Conservation (phyloP, 164 flowering plant species). For the Pachysandra terminalis region DNA sequence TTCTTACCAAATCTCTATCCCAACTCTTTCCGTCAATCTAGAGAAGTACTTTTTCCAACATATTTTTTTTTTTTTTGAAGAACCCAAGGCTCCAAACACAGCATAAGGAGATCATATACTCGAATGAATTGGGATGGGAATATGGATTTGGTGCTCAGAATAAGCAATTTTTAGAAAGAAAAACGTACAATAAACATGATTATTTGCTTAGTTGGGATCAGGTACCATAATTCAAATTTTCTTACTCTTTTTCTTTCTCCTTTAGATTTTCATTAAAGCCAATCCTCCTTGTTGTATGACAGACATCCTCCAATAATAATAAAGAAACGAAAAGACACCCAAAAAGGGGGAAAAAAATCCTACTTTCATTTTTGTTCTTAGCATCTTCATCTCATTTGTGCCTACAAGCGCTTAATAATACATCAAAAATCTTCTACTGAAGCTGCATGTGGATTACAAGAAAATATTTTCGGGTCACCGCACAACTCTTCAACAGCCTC, state of each 20-base stretch:
- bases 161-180: not conserved
- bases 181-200: not conserved
- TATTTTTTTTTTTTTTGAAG: too few species aligned
- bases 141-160: not conserved
- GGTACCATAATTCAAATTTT: constrained; percentile 7
- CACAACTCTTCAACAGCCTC: not conserved
- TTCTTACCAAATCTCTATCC: too few species aligned
- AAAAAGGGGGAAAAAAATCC: not conserved
- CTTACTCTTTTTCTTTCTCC: too few species aligned
- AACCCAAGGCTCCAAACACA: too few species aligned
- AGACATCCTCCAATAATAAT: not conserved
- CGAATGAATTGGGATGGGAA: not conserved
- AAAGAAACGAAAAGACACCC: not conserved
- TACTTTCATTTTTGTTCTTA: not conserved
- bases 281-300: too few species aligned
- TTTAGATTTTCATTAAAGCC: too few species aligned
- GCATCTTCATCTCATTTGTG: not conserved
- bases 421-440: too few species aligned
- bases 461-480: not conserved
- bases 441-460: not conserved
- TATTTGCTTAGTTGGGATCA: constrained; percentile 5
- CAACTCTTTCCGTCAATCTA: too few species aligned
- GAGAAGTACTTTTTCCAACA: too few species aligned
- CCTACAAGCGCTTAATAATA: not conserved
- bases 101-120: too few species aligned